Conservation (phyloP, 2,329 filamentous ascomycete genomes). For the Xylaria multiplex region DNA sequence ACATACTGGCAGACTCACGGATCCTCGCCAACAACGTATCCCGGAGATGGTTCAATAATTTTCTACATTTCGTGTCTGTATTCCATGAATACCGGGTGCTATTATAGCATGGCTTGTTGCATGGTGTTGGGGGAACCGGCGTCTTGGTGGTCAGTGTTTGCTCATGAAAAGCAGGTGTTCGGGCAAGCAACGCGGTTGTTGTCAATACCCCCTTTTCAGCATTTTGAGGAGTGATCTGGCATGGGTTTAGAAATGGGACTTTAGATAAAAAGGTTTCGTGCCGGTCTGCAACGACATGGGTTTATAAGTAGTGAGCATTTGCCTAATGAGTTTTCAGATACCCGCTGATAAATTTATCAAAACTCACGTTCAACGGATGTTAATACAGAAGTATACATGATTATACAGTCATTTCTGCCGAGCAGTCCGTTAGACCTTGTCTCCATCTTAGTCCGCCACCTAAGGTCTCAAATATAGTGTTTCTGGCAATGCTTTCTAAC, state of each 20-base stretch:
- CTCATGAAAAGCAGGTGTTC: slow-evolving; percentile 11
- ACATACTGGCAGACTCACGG: slow-evolving; percentile 59
- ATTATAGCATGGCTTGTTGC: slow-evolving; percentile 15
- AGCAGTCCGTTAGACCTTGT: not conserved
- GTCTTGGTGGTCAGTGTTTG: slow-evolving; percentile 11
- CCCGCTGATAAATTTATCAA: not conserved
- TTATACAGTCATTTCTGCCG: not conserved
- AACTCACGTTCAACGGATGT: not conserved
- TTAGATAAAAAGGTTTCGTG: slow-evolving; percentile 26
- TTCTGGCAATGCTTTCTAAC: not conserved
- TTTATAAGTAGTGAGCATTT: slow-evolving; percentile 5
- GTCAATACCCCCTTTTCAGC: slow-evolving; percentile 6
- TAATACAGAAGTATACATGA: slow-evolving; percentile 26
- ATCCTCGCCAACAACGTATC: slow-evolving; percentile 67
- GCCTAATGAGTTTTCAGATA: not conserved
- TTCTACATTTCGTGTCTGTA: slow-evolving; percentile 13
- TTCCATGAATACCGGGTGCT: slow-evolving; percentile 4
- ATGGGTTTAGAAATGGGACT: slow-evolving; percentile 14
- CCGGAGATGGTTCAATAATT: slow-evolving; percentile 44
- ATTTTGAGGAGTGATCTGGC: not conserved
- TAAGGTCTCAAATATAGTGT: not conserved
- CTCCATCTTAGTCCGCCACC: not conserved
- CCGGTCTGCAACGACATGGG: not conserved
- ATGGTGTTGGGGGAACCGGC: slow-evolving; percentile 22
- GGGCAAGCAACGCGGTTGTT: slow-evolving; percentile 11